Base-by-base conservation (phyloP, 257 asterid genomes). In the Rhazya stricta region DNA sequence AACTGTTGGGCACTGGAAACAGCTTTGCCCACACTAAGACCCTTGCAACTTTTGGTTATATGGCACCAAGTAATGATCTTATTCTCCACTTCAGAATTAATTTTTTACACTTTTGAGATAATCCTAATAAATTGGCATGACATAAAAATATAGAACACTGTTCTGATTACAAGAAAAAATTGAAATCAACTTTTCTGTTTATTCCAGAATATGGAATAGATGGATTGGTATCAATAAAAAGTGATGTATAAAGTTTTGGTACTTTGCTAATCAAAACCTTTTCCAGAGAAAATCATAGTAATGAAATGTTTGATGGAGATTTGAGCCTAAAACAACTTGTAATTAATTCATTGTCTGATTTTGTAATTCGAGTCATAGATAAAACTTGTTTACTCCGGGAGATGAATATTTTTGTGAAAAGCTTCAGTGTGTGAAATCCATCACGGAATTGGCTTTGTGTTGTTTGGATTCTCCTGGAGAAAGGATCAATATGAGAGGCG, bases 381-480 rank as follows among this genome's bases (percentile, higher is more conserved):
- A 54, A 6, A 39, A 57, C 41, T 15, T 72, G 30, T 10, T 72
- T 0, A 7, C 10, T 15, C 7, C 15, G 4, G 42, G 32, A 2
- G 76, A 72, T 39, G 5, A 25, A 3, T 51, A 72, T 29, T 56
- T 23, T 21, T 19, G 8, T n/a, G 29, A 56, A n/a, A 72, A 74
- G 63, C 1, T 69, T 16, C 75, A 82, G 37, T 78, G 79, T 51
- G 25, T 80, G 12, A 54, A 79, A 13, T 70, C 74, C 15, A 80
- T 82, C 34, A 43, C 80, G 67, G 78, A 82, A 74, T 63, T 85
- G 62, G 86, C 83, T 48, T 68, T 85, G 27, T 69, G 62, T 9
- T 85, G 92, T 77, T 76, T 19, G 9, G 58, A 48, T 71, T 79
- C 68, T 50, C 83, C 90, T 9, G 23, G 5, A 42, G 82, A 79